Percentiles rank a stretch among this genome's conserved stretches.
Evolutionary conservation across 331 rosid genomes (phyloP).

Genomic region (Cydonia oblonga): DNA sequence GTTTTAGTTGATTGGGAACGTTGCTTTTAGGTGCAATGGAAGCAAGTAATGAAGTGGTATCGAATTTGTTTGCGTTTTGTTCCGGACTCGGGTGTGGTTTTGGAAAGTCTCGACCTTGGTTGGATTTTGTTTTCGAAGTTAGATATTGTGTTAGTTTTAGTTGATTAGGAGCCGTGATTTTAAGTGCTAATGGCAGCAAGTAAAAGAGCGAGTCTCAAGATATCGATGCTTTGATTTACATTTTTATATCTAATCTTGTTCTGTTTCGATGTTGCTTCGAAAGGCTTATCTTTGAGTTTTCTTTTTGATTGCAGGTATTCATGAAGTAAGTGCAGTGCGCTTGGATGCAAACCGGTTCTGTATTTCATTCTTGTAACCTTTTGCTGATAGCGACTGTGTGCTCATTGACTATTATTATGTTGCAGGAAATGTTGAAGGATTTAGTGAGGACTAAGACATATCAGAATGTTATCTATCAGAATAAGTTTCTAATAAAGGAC

Average conservation of each 20-base stretch:
- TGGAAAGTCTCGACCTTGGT: neutral
- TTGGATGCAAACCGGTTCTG: conserved; percentile 11
- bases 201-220: neutral
- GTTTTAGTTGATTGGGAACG: neutral
- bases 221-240: neutral
- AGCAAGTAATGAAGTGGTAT: neutral
- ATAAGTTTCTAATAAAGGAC: conserved; percentile 65
- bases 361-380: neutral
- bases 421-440: conserved; percentile 99
- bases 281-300: conserved; percentile 3
- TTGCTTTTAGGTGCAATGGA: neutral
- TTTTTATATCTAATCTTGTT: neutral
- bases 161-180: neutral
- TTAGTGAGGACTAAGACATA: conserved; percentile 86
- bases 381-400: neutral
- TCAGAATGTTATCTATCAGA: conserved; percentile 93
- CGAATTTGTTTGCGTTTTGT: neutral
- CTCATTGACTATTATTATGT: conserved; percentile 6
- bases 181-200: neutral
- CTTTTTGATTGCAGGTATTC: conserved; percentile 75
- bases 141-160: neutral
- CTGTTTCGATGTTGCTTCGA: neutral
- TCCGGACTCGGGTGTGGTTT: neutral
- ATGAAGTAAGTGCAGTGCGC: conserved; percentile 65
- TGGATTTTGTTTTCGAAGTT: neutral